Conservation (phyloP, 768 basidiomycete genomes). For the Macrolepiota albuminosa region DNA sequence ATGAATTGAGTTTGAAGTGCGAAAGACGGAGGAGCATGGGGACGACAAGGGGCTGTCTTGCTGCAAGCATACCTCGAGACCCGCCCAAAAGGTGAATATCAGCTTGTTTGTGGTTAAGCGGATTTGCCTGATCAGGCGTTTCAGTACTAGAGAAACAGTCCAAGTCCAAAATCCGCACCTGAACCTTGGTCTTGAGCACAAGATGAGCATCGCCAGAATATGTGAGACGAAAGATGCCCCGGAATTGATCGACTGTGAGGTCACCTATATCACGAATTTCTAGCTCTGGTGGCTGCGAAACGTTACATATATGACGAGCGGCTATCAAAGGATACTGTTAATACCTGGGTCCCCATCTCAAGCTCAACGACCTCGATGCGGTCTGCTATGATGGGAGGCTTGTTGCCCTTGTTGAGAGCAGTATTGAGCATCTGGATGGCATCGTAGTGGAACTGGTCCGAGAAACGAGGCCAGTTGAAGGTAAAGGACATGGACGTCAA, state of each 20-base stretch:
- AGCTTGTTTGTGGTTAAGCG: constrained; percentile 87
- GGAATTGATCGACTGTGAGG: constrained; percentile 90
- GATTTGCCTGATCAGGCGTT: constrained; percentile 68
- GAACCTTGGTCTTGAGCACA: constrained; percentile 85
- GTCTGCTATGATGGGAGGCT: constrained; percentile 96
- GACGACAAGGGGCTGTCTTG: constrained; percentile 91
- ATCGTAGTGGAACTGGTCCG: constrained; percentile 93
- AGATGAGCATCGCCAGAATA: constrained; percentile 94
- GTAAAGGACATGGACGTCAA: constrained; percentile 66
- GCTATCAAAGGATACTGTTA: background rate
- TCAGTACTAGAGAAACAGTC: background rate
- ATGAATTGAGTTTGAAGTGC: constrained; percentile 90
- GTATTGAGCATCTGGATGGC: constrained; percentile 95
- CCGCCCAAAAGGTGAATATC: constrained; percentile 85
- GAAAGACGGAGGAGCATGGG: constrained; percentile 98
- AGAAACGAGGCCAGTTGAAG: constrained; percentile 97
- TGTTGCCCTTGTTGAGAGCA: constrained; percentile 96
- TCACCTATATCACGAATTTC: constrained; percentile 98
- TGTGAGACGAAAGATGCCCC: constrained; percentile 93
- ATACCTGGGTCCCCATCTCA: constrained; percentile 98
- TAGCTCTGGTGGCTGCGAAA: constrained; percentile 85
- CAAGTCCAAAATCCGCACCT: constrained; percentile 44
- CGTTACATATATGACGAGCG: constrained; percentile 2
- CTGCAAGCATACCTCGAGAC: constrained; percentile 85
- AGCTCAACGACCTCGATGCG: constrained; percentile 96